These are phyloP conservation scores for Podospora comata DNA, from an alignment of 495 filamentous ascomycete genomes.

Conservation along the genomic window DNA sequence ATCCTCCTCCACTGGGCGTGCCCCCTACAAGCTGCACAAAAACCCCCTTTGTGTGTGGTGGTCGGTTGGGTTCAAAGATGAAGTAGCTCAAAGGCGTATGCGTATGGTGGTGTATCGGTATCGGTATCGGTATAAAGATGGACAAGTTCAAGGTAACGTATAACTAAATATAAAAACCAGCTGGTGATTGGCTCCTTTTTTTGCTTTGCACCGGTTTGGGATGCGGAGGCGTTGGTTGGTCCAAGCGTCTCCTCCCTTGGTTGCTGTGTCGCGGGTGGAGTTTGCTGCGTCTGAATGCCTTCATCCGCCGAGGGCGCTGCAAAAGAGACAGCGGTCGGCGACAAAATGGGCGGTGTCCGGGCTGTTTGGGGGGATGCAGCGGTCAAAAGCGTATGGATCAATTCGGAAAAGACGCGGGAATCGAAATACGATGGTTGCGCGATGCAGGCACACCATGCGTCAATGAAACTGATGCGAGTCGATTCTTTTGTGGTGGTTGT, in stretches of 20 bases:
- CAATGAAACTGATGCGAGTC: slow-evolving; percentile 40
- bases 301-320: slow-evolving; percentile 32
- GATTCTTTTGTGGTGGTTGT: slow-evolving; percentile 47
- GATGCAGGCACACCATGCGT: slow-evolving; percentile 28
- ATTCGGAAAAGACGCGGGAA: slow-evolving; percentile 33
- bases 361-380: slow-evolving; percentile 18
- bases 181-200: slow-evolving; percentile 8
- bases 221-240: slow-evolving; percentile 10
- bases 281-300: slow-evolving; percentile 42
- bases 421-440: slow-evolving; percentile 23
- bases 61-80: not conserved
- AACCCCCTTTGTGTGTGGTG: not conserved
- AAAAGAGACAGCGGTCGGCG: slow-evolving; percentile 17
- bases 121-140: not conserved
- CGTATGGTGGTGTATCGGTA: not conserved
- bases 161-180: slow-evolving; percentile 10
- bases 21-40: not conserved
- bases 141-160: too few species aligned
- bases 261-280: slow-evolving; percentile 17
- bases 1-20: slow-evolving; percentile 23
- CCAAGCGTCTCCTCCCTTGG: slow-evolving; percentile 12
- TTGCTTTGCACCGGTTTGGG: not conserved
- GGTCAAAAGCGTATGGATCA: slow-evolving; percentile 23
- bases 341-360: slow-evolving; percentile 24
- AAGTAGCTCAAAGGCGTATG: not conserved